Base-by-base conservation (phyloP, 108 stramenopile species). In the Chaetoceros muelleri region DNA sequence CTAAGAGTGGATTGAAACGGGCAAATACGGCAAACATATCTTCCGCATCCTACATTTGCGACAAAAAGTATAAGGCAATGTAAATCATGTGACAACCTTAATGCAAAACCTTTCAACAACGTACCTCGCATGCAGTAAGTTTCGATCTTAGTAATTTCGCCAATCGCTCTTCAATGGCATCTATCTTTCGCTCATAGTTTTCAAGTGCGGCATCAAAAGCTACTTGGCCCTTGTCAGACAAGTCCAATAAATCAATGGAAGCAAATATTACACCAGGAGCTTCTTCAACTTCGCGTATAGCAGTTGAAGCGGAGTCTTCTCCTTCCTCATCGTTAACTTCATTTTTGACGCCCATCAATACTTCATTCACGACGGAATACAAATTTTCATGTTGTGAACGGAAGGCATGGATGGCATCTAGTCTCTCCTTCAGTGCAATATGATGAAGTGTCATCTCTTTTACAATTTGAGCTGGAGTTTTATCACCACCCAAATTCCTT, bases 1-100 rank as follows among this genome's bases (percentile, higher is more conserved):
- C 76, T 64, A 98, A 64, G 55, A 98, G 84, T 17, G 93, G 93
- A 62, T 96, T 96, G 75, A 98, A 98, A 19, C 87, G 66, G 3
- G 82, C 82, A 64, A 98, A 97, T 20, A 94, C 93, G 2, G 85
- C 71, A 72, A 98, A 98, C 95, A 96, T 97, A 68, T 96, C 96
- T 67, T 97, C 98, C 46, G 98, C 96, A 55, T 93, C 90, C 65
- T 86, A 59, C 17, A 13, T 28, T n/a, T n/a, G n/a, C n/a, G n/a
- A n/a, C n/a, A n/a, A n/a, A n/a, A n/a, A 50, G 51, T 52, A 28
- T 21, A 16, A 26, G 51, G 17, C 8, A 21, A 16, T 13, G 23
- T 21, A 26, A 10, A 13, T 17, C 24, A 52, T 26, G 16, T 8
- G 10, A 24, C 24, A 13, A 52, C 17, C 19, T 52, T 17, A 21